These are phyloP conservation scores for Dendrobium catenatum DNA, from an alignment of 106 monocot genomes.

Conservation along the genomic window DNA sequence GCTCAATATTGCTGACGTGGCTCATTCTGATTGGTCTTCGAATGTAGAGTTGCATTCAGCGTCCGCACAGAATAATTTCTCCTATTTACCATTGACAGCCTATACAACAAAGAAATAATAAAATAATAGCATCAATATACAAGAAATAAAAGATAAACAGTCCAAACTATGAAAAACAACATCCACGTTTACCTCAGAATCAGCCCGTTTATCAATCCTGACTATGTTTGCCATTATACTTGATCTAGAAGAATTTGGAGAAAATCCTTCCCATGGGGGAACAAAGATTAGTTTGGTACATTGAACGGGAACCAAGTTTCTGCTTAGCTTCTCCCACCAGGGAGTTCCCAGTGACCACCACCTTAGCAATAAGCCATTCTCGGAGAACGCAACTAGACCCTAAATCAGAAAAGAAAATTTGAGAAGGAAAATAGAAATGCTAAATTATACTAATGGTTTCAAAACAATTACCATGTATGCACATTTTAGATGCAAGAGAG, in stretches of 20 bases:
- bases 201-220: constrained; percentile 26
- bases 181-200: constrained; percentile 31
- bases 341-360: constrained; percentile 94
- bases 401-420: constrained; percentile 19
- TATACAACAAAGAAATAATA: no score
- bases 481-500: no score
- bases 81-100: neutral
- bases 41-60: no score
- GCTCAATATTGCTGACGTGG: no score
- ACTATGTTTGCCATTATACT: constrained; percentile 78
- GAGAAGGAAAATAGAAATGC: neutral
- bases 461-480: no score
- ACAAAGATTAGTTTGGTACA: constrained; percentile 95
- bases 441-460: no score
- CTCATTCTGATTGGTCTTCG: no score
- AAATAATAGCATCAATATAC: neutral
- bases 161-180: neutral
- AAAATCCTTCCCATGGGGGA: constrained; percentile 95
- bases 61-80: no score
- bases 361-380: constrained; percentile 93
- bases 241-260: constrained; percentile 81
- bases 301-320: constrained; percentile 71
- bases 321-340: constrained; percentile 99
- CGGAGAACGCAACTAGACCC: constrained; percentile 99
- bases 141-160: neutral